Evolutionary conservation across 2,329 filamentous ascomycete genomes (phyloP).

Genomic region (Tricladium varicosporioides): DNA sequence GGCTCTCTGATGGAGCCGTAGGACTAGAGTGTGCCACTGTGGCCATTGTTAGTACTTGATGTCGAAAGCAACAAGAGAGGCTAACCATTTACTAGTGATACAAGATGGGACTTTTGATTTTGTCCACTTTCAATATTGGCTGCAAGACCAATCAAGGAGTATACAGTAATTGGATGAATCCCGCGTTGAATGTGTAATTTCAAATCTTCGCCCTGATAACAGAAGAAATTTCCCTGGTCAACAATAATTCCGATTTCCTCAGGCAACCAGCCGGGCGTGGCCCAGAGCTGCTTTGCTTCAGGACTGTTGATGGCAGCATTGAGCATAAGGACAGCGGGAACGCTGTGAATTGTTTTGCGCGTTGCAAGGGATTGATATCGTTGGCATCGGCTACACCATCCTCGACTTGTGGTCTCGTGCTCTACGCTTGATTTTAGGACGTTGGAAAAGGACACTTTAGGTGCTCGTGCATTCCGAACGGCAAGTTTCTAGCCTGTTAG

Average conservation of each 20-base stretch:
- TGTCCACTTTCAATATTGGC: constrained; percentile 85
- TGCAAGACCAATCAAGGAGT: constrained; percentile 86
- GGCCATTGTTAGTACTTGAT: no score
- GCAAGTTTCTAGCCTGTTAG: constrained; percentile 43
- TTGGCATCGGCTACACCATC: constrained; percentile 90
- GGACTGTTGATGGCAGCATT: constrained; percentile 74
- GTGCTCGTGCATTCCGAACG: constrained; percentile 48
- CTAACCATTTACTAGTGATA: constrained; percentile 83
- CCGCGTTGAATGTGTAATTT: constrained; percentile 76
- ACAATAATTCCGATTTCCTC: constrained; percentile 92
- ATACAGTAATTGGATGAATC: constrained; percentile 79
- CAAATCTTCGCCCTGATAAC: constrained; percentile 90
- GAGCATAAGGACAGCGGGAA: constrained; percentile 84
- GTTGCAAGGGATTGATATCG: constrained; percentile 87
- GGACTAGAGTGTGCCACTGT: constrained; percentile 65
- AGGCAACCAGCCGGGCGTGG: constrained; percentile 85
- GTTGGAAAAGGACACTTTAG: constrained; percentile 74
- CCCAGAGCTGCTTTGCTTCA: constrained; percentile 80
- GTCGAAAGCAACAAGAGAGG: no score
- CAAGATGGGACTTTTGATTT: constrained; percentile 84
- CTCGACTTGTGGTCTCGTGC: constrained; percentile 80
- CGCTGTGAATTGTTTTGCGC: constrained; percentile 75
- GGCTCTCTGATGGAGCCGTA: constrained; percentile 57
- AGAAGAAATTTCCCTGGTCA: constrained; percentile 88
- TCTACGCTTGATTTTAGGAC: constrained; percentile 92